A percentile compares a stretch with the other conserved stretches of the same genome.
These are phyloP conservation scores for Glarea lozoyensis DNA, from an alignment of 495 filamentous ascomycete genomes.

Conservation along the genomic window DNA sequence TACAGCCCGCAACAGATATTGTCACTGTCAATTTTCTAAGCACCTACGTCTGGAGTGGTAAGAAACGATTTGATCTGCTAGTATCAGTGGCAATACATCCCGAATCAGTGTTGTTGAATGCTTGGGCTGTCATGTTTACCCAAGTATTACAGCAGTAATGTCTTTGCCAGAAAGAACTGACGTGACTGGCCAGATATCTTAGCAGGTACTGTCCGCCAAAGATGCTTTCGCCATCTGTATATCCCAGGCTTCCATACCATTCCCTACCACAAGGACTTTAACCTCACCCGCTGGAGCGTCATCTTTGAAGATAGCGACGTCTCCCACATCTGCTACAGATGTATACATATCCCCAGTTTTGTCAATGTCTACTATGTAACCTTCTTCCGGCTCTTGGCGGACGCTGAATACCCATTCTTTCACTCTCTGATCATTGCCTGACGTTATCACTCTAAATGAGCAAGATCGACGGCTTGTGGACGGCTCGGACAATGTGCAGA, in stretches of 20 bases:
- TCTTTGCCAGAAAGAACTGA: no score
- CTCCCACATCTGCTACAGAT: constrained; percentile 19
- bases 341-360: constrained; percentile 16
- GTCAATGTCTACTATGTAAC: constrained; percentile 1
- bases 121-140: no score
- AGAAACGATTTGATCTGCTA: no score
- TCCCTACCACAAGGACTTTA: constrained; percentile 34
- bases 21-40: no score
- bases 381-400: not conserved
- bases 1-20: no score
- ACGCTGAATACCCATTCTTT: constrained; percentile 54
- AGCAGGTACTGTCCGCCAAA: no score
- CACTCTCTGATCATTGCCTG: constrained; percentile 74
- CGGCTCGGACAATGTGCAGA: constrained; percentile 35
- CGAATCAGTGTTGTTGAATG: no score
- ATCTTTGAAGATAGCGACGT: constrained; percentile 5
- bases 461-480: constrained; percentile 1
- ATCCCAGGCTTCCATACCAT: constrained; percentile 40
- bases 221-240: no score
- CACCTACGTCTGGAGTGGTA: no score
- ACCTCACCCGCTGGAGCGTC: not conserved
- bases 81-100: no score
- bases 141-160: no score
- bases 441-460: constrained; percentile 38
- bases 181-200: no score